Base-by-base conservation (phyloP, 441 rosid species). In the Euphorbia corollata region DNA sequence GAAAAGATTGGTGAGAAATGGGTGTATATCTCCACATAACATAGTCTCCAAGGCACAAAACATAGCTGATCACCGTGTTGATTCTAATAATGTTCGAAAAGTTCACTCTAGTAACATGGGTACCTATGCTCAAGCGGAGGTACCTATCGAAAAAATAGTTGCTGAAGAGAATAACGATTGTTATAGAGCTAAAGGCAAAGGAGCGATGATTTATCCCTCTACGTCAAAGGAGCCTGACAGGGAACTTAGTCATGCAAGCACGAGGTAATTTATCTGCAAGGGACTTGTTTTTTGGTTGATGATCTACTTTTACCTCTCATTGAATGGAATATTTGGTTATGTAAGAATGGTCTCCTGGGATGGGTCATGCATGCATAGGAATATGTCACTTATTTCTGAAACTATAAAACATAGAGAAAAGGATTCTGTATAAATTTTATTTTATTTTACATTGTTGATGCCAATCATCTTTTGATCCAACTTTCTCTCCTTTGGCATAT, bases 1-100 rank as follows among this genome's bases (percentile, higher is more conserved):
- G 57, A 90, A 78, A 74, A 81, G 90, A 76, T 80, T 92, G 81
- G 98, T 90, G 22, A 76, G 91, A 73, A 78, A 88, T 74, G 97
- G 98, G 47, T 90, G 90, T 77, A 92, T 92, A 45, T 88, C 96
- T 75, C 97, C 94, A 1, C 74, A 77, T 61, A 86, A 72, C 70
- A 88, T 87, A 72, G 86, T 86, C 63, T 72, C 75, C 54, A 87
- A 71, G 79, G 78, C 80, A 61, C 80, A 78, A 62, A 78, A 79
- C 75, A 59, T 68, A 68, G 82, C 75, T 61, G 82, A 77, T 65
- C 24, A 16, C 47, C 48, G 16, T 51, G 74, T 68, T 66, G 71
- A 51, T 75, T 51, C 75, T 54, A 64, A 47, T 20, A 56, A 69
- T 55, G 57, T 36, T 65, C 82, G 70, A 71, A 71, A 64, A 54